Evolutionary conservation across 2,329 filamentous ascomycete species (phyloP).

Genomic region (Teratosphaeria nubilosa): DNA sequence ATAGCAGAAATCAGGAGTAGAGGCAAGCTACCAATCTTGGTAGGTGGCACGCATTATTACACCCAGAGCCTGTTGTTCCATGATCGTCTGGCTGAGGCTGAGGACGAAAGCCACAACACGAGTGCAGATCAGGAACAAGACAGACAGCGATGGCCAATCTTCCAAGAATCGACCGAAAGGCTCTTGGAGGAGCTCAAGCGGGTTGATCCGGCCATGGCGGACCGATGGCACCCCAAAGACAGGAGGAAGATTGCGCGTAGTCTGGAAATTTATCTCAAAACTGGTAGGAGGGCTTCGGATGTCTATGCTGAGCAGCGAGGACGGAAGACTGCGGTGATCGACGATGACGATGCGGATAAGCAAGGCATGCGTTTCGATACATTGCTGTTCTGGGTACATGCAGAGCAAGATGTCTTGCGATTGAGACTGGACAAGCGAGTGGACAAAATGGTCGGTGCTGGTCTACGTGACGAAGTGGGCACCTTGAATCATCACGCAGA

Average conservation of each 20-base stretch:
- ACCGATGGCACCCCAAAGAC: constrained; percentile 89
- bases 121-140: constrained; percentile 24
- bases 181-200: constrained; percentile 64
- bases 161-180: constrained; percentile 52
- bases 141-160: constrained; percentile 38
- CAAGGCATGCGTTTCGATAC: constrained; percentile 42
- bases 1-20: constrained; percentile 70
- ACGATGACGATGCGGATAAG: not conserved
- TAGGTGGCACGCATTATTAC: constrained; percentile 94
- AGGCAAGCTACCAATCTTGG: constrained; percentile 76
- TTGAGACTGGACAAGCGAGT: constrained; percentile 66
- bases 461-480: constrained; percentile 53
- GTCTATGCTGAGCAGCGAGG: constrained; percentile 67
- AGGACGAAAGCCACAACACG: constrained; percentile 14
- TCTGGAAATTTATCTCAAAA: constrained; percentile 79
- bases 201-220: constrained; percentile 82
- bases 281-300: constrained; percentile 71
- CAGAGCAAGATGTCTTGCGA: constrained; percentile 57
- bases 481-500: constrained; percentile 41
- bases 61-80: constrained; percentile 79
- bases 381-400: constrained; percentile 80
- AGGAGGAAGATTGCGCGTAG: constrained; percentile 80
- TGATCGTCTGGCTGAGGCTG: constrained; percentile 48
- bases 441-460: constrained; percentile 67
- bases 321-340: constrained; percentile 1